Base-by-base conservation (phyloP, 1,284 basidiomycete species). In the Ustilago nuda region DNA sequence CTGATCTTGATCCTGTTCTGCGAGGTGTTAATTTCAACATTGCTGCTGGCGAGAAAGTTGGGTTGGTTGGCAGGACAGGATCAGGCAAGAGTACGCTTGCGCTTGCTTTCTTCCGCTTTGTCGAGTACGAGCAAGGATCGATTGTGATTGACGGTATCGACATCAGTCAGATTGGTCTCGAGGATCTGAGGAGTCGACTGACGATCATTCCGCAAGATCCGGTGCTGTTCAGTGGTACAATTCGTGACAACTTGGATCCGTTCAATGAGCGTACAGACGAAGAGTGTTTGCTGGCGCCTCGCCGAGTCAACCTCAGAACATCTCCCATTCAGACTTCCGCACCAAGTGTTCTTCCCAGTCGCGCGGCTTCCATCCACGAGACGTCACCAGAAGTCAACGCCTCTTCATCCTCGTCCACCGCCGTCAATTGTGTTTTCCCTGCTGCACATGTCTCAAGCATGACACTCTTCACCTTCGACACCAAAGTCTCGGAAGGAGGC, bases 21-120 rank as follows among this genome's bases (percentile, higher is more conserved):
- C 86, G 87, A 56, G 83, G 85, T 32, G 86, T 90, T 9, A 85
- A 85, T 8, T 89, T 90, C 76, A 84, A 79, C 6, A 87, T 89
- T 43, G 83, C 87, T 62, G 88, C 91, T 5, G 92, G 92, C 2
- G 90, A 93, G 84, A 92, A 93, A 86, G 90, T 96, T 62, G 96
- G 95, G 27, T 92, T 98, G 67, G 89, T 98, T 4, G 95, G 92
- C 8, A 87, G 88, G 15, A 89, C 89, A 0, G 88, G 88, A 39
- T 84, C 81, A 27, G 87, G 87, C 32, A 87, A 87, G 72, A 84
- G 82, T 11, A 87, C 86, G 13, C 58, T 82, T 17, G 76, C 78
- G 8, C 56, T 68, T 6, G 70, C 76, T 0, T 76, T 82, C 60
- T 79, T 82, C 71, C 76, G 82, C 33, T 76, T 82, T 57, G 68